Percentiles rank a stretch among this genome's conserved stretches.
These are phyloP conservation scores for Backusella australiensis DNA, from an alignment of 192 early-diverging fungal genomes.

Conservation along the genomic window DNA sequence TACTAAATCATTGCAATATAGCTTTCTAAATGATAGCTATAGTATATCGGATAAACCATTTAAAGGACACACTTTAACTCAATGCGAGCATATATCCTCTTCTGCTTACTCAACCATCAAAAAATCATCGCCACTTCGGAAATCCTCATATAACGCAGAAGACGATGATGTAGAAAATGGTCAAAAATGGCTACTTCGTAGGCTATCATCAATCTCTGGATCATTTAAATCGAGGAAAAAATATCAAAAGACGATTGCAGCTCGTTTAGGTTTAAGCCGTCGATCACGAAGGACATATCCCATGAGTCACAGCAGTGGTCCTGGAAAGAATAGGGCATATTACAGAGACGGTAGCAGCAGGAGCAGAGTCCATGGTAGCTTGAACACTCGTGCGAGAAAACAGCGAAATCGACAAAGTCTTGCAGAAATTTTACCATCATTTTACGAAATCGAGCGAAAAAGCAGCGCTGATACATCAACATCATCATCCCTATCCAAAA, in stretches of 20 bases:
- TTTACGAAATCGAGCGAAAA: not conserved
- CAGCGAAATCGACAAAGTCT: not conserved
- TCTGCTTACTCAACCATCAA: not conserved
- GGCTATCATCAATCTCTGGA: not conserved
- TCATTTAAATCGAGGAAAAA: not conserved
- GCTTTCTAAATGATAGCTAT: not conserved
- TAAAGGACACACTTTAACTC: not conserved
- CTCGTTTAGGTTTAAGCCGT: not conserved
- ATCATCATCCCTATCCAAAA: not conserved
- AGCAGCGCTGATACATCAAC: not conserved
- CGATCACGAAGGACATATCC: not conserved
- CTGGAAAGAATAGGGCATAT: not conserved
- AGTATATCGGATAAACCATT: not conserved
- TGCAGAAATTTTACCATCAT: not conserved
- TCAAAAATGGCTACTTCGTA: slow-evolving; percentile 3
- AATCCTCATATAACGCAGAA: not conserved
- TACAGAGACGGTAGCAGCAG: not conserved
- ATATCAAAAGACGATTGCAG: not conserved
- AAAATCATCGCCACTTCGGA: not conserved
- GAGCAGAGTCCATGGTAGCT: not conserved
- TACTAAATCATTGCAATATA: not conserved
- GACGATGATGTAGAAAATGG: not conserved
- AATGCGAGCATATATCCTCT: not conserved
- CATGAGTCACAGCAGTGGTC: not conserved
- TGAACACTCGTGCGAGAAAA: not conserved